These are phyloP conservation scores for Apophysomyces trapeziformis DNA, from an alignment of 371 early-diverging fungal species.

Conservation along the genomic window DNA sequence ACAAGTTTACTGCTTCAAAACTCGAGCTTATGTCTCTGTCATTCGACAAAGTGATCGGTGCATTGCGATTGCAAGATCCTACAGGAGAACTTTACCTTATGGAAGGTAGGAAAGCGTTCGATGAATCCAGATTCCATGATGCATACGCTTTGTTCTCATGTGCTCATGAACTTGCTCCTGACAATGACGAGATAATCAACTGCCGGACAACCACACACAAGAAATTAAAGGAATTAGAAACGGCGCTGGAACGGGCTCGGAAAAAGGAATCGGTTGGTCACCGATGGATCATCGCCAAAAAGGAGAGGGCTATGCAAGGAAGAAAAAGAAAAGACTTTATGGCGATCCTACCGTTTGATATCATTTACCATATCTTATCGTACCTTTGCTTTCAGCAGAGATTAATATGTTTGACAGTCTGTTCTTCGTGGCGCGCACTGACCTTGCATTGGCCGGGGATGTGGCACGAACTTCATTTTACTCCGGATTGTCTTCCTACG, in stretches of 20 bases:
- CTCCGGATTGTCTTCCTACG: background rate
- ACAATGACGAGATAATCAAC: background rate
- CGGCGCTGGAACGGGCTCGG: background rate
- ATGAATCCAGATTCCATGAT: background rate
- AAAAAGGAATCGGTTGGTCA: background rate
- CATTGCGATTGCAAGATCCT: background rate
- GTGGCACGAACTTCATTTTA: background rate
- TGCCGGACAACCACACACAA: background rate
- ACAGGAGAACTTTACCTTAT: background rate
- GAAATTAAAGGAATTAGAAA: background rate
- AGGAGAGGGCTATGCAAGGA: too few species aligned
- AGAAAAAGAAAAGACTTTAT: background rate
- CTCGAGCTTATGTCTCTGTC: background rate
- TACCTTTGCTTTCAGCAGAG: background rate
- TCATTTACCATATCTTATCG: background rate
- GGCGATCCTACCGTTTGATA: background rate
- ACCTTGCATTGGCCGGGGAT: background rate
- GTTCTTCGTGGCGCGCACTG: background rate
- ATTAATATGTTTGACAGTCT: background rate
- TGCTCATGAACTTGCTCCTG: background rate
- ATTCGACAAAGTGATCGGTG: background rate
- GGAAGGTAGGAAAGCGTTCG: background rate
- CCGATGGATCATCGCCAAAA: background rate
- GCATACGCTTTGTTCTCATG: background rate
- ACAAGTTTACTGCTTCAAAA: background rate